phyloP scores from a whole-genome alignment of 2,329 filamentous ascomycete species.

The Monilinia laxa region DNA sequence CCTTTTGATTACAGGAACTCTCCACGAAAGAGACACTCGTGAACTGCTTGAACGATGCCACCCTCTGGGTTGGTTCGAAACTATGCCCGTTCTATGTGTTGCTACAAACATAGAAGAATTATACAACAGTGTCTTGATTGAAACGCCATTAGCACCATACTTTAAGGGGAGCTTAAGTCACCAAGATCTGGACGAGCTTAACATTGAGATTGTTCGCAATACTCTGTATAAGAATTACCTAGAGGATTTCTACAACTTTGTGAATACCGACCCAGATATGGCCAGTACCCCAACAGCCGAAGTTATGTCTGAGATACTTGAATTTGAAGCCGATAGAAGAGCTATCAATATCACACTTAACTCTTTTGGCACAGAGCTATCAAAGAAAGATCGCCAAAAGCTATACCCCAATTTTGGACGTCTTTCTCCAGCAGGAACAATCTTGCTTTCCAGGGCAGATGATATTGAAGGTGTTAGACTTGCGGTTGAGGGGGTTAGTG shows the following conservation, averaged over 20 bases:
- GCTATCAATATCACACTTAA: conserved; percentile 99
- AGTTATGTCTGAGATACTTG: conserved; percentile 92
- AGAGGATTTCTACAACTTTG: conserved; percentile 94
- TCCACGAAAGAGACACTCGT: conserved; percentile 94
- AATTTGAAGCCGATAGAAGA: conserved; percentile 94
- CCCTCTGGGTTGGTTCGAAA: conserved; percentile 97
- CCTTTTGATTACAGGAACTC: conserved; percentile 92
- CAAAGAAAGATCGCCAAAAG: conserved; percentile 92
- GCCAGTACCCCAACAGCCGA: conserved; percentile 85
- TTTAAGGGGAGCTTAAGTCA: conserved; percentile 97
- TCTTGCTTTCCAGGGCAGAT: conserved; percentile 93
- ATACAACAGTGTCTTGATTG: conserved; percentile 96
- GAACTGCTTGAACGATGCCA: conserved; percentile 95
- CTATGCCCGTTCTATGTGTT: conserved; percentile 95
- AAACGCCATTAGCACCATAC: conserved; percentile 92
- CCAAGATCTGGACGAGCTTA: conserved; percentile 95
- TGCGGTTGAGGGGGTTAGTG: conserved; percentile 86
- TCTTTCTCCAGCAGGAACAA: conserved; percentile 87
- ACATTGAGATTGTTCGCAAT: conserved; percentile 98
- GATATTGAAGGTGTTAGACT: conserved; percentile 91
- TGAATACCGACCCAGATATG: conserved; percentile 86
- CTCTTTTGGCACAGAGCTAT: conserved; percentile 94
- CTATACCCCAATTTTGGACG: conserved; percentile 90
- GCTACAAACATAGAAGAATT: conserved; percentile 98
- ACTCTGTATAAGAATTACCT: conserved; percentile 99